Percentiles rank a stretch among this genome's conserved stretches.
Conservation (phyloP, 2,329 filamentous ascomycete genomes). For the Neofusicoccum laricinum region DNA sequence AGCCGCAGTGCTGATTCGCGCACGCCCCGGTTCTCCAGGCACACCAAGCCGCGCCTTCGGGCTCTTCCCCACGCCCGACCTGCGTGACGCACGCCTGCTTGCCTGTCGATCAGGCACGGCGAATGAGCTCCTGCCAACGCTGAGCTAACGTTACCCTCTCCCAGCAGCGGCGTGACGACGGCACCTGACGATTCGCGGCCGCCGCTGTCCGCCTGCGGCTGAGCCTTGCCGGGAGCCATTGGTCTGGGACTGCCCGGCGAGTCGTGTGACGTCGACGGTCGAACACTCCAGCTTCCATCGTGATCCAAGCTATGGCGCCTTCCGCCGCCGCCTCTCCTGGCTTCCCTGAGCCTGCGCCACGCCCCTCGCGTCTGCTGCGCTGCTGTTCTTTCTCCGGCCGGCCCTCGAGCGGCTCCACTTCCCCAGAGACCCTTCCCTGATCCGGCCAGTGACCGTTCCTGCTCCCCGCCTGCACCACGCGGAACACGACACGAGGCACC, state of each 20-base stretch:
- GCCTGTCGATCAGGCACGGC: constrained; percentile 12
- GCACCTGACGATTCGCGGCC: not conserved
- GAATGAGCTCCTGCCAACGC: constrained; percentile 9
- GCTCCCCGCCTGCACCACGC: not conserved
- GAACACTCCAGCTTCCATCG: constrained; percentile 9
- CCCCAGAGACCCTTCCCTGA: not conserved
- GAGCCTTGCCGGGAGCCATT: not conserved
- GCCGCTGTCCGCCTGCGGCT: not conserved
- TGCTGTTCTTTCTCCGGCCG: not conserved
- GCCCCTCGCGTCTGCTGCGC: not conserved
- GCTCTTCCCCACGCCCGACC: constrained; percentile 9
- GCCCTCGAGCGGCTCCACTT: not conserved
- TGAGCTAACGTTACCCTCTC: not conserved
- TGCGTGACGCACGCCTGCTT: constrained; percentile 13
- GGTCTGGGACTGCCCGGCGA: not conserved
- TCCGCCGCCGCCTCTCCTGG: constrained; percentile 1
- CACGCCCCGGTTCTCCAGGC: not conserved
- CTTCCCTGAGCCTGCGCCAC: not conserved
- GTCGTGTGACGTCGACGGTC: constrained; percentile 14
- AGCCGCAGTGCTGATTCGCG: not conserved
- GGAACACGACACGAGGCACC: not conserved
- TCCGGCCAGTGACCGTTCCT: constrained; percentile 2
- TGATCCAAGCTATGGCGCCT: constrained; percentile 10
- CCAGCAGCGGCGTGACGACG: constrained; percentile 1
- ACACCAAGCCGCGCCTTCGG: constrained; percentile 6